phyloP scores from a whole-genome alignment of 257 asterid genomes.

The Fraxinus pennsylvanica region DNA sequence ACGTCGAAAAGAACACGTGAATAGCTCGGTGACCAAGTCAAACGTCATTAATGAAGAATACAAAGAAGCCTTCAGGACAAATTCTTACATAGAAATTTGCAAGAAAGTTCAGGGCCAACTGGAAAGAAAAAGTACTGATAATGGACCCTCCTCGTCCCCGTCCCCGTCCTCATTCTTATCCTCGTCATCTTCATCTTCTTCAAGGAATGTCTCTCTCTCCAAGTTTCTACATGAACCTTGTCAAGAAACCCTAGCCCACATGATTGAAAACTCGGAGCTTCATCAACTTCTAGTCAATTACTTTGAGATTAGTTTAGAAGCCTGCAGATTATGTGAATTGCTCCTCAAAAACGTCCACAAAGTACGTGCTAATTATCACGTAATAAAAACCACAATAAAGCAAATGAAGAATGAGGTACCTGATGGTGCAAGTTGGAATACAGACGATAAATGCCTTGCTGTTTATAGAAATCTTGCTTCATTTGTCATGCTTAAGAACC shows the following conservation, averaged over 20 bases:
- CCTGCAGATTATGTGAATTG: slow-evolving; percentile 53
- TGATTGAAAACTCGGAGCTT: slow-evolving; percentile 26
- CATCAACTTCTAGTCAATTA: slow-evolving; percentile 43
- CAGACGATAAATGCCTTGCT: slow-evolving; percentile 21
- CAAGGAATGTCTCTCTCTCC: slow-evolving; percentile 21
- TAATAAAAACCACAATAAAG: slow-evolving; percentile 30
- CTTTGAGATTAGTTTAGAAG: slow-evolving; percentile 58
- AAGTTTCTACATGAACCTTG: slow-evolving; percentile 38
- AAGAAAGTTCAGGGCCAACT: slow-evolving; percentile 46
- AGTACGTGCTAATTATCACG: slow-evolving; percentile 33
- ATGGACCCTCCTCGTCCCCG: slow-evolving; percentile 24
- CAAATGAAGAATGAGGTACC: slow-evolving; percentile 26
- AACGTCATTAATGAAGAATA: slow-evolving; percentile 57
- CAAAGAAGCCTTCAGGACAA: slow-evolving; percentile 64
- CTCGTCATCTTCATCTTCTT: slow-evolving; percentile 34
- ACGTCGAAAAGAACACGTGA: slow-evolving; percentile 21
- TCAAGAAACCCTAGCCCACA: slow-evolving; percentile 38
- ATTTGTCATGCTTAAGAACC: slow-evolving; percentile 40
- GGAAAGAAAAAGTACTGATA: slow-evolving; percentile 26
- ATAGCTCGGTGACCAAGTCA: slow-evolving; percentile 38
- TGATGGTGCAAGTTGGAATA: slow-evolving; percentile 27
- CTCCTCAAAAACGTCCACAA: slow-evolving; percentile 45
- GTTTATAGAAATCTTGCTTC: slow-evolving; percentile 40
- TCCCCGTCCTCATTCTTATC: slow-evolving; percentile 27
- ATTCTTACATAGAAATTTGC: slow-evolving; percentile 62